phyloP scores from a whole-genome alignment of 768 basidiomycete species.

The Lactifluus pinguis region DNA sequence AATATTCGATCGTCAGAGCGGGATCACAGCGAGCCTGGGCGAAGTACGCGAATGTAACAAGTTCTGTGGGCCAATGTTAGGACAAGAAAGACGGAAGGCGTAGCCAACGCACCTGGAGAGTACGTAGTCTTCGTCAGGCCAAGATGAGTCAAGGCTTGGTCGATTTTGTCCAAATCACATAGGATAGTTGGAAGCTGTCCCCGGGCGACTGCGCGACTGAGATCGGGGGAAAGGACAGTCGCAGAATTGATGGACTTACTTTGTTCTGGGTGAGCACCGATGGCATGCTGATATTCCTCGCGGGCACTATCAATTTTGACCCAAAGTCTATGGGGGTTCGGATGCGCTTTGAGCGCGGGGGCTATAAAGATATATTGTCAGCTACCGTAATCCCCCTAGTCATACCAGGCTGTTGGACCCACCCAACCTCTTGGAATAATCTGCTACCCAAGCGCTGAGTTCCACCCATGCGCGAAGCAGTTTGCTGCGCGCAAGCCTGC shows the following conservation, averaged over 20 bases:
- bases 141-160: constrained; percentile 37
- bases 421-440: constrained; percentile 46
- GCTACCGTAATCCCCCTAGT: not conserved
- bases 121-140: constrained; percentile 63
- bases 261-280: constrained; percentile 73
- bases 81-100: not conserved
- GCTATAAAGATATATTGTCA: constrained; percentile 27
- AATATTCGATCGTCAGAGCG: constrained; percentile 50
- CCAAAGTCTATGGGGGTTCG: constrained; percentile 33
- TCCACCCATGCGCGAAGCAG: constrained; percentile 80
- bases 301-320: constrained; percentile 50
- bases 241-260: constrained; percentile 35
- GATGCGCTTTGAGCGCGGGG: constrained; percentile 34
- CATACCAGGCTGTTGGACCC: constrained; percentile 18
- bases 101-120: constrained; percentile 42
- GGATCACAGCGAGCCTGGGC: constrained; percentile 81
- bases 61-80: constrained; percentile 34
- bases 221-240: constrained; percentile 9
- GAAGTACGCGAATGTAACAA: constrained; percentile 69
- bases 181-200: constrained; percentile 38
- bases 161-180: constrained; percentile 32
- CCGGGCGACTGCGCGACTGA: constrained; percentile 39
- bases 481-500: constrained; percentile 45
- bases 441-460: constrained; percentile 52
- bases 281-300: constrained; percentile 61